phyloP scores from a whole-genome alignment of 2,329 filamentous ascomycete genomes.

The Talaromyces sp. region DNA sequence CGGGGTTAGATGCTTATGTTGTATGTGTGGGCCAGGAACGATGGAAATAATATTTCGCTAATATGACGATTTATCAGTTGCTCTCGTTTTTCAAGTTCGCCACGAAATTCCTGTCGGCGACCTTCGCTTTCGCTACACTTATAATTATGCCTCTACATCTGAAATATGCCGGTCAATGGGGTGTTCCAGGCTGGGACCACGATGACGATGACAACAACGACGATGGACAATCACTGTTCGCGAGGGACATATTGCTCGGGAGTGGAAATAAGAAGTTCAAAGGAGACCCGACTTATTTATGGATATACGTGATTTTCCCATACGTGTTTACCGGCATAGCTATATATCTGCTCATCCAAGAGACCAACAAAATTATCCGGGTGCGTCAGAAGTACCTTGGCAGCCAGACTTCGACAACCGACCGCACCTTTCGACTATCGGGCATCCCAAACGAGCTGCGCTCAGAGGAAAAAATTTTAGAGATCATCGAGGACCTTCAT shows the following conservation, averaged over 20 bases:
- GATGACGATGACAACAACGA: slow-evolving; percentile 34
- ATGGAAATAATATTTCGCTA: neutral
- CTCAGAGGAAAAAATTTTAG: slow-evolving; percentile 76
- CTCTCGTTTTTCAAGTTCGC: slow-evolving; percentile 95
- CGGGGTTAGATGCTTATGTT: slow-evolving; percentile 91
- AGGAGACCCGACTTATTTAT: slow-evolving; percentile 60
- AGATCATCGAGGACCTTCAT: slow-evolving; percentile 79
- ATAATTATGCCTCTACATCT: slow-evolving; percentile 85
- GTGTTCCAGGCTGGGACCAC: slow-evolving; percentile 37
- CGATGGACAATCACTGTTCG: slow-evolving; percentile 6
- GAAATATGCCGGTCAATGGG: slow-evolving; percentile 52
- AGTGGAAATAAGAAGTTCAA: slow-evolving; percentile 25
- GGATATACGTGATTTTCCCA: slow-evolving; percentile 91
- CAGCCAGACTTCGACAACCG: slow-evolving; percentile 90
- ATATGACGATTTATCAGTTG: slow-evolving; percentile 54
- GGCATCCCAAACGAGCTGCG: slow-evolving; percentile 78
- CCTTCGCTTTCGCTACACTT: slow-evolving; percentile 74
- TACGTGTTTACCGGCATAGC: slow-evolving; percentile 85
- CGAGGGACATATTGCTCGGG: slow-evolving; percentile 1
- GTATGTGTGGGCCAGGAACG: slow-evolving; percentile 47
- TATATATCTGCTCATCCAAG: slow-evolving; percentile 74
- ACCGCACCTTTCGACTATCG: slow-evolving; percentile 86
- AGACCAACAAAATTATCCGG: slow-evolving; percentile 81
- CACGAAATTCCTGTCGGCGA: slow-evolving; percentile 72
- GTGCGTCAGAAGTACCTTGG: slow-evolving; percentile 88